A percentile compares a stretch with the other conserved stretches of the same genome.
Evolutionary conservation across 164 flowering plant genomes (phyloP).

Genomic region (Vitis rupestris): DNA sequence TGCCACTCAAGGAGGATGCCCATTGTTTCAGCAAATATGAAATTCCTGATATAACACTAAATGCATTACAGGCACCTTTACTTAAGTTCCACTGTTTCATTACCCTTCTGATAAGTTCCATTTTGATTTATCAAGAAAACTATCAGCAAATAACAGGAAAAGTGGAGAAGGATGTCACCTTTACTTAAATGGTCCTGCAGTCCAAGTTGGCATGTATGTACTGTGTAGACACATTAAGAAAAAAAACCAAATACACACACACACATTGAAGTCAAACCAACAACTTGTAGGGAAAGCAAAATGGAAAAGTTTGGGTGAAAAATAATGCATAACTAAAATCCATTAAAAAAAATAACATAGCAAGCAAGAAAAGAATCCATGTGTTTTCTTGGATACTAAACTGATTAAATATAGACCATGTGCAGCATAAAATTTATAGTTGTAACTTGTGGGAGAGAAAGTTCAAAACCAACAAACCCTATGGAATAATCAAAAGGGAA

Average conservation of each 20-base stretch:
- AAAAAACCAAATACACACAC: not conserved
- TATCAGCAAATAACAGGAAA: no score
- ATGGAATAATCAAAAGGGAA: not conserved
- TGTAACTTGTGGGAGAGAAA: not conserved
- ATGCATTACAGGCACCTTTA: no score
- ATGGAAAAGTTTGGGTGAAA: not conserved
- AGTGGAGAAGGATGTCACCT: conserved; percentile 33
- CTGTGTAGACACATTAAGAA: conserved; percentile 31
- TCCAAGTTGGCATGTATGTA: conserved; percentile 48
- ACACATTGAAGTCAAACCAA: not conserved
- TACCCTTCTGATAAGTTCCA: no score
- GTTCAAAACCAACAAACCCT: not conserved
- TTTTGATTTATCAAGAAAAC: no score
- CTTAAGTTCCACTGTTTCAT: no score
- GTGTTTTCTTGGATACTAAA: no score
- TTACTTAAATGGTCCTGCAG: conserved; percentile 41
- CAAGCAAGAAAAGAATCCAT: not conserved
- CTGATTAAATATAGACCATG: no score
- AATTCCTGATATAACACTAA: no score
- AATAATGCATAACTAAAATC: not conserved
- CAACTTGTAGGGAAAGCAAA: not conserved
- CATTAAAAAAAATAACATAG: not conserved
- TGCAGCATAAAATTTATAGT: not conserved
- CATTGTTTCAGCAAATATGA: no score
- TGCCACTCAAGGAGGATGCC: no score